Evolutionary conservation across 768 basidiomycete genomes (phyloP), one percentile per base, ranked within the genome.

Genomic region (Coprinopsis strossmayeri): DNA sequence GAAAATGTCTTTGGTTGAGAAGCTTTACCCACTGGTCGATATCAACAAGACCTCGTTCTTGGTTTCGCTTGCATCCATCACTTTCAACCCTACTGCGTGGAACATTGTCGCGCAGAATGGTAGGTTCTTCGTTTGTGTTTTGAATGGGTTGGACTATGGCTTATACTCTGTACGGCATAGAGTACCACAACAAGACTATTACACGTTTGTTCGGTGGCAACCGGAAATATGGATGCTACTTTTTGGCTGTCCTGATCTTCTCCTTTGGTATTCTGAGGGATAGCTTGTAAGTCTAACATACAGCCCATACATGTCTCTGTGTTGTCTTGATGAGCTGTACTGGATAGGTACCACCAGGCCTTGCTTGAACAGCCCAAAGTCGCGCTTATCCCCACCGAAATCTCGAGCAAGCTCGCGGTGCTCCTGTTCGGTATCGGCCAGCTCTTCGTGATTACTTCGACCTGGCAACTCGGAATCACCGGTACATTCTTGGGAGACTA

Each of bases 61-160:
- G 58, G 45, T 87, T 15, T 79, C 81, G 0, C 53, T 92, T n/a
- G 65, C 77, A 3, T 64, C 85, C 50, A 89, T 95, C 42, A 60
- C 80, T 1, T 97, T 97, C 72, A 97, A 97, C 59, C 95, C 95
- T 0, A 82, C 83, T 1, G 92, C 86, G 50, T 99, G 95, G 95
- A 99, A 99, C 65, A 81, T 92, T 53, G 81, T 94, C 24, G 95
- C 95, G 21, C 84, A 82, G 48, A 91, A 94, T 69, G 92, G 92
- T 92, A 53, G 42, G 80, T 68, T n/a, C 17, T 18, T 26, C 37
- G 49, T n/a, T 38, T 27, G 39, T 47, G 35, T 38, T 35, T 20
- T 25, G 37, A 43, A 15, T 15, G 20, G 34, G 46, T 30, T n/a
- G 21, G 18, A 15, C 3, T 24, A 20, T 26, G 5, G 28, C 17